Evolutionary conservation across 441 rosid genomes (phyloP).

Genomic region (Geranium incanum): DNA sequence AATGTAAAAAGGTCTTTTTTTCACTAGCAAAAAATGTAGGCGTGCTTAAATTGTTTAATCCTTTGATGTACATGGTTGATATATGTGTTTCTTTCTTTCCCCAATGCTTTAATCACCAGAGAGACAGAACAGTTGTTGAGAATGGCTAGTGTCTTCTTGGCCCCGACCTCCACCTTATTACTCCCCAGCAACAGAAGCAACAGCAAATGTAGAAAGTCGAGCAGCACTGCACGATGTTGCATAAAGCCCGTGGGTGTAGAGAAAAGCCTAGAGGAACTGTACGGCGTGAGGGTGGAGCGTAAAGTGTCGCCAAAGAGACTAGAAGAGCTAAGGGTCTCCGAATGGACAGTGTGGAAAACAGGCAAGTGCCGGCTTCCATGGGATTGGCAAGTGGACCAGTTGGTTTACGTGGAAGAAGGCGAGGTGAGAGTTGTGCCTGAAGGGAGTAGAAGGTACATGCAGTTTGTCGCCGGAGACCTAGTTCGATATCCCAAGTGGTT

Average conservation of each 20-base stretch:
- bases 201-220: constrained; percentile 11
- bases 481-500: constrained; percentile 96
- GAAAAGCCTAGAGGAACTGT: constrained; percentile 70
- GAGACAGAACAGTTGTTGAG: neutral
- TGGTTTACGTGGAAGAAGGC: constrained; percentile 92
- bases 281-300: constrained; percentile 69
- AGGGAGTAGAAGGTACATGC: constrained; percentile 71
- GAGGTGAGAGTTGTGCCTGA: constrained; percentile 91
- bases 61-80: constrained; percentile 2
- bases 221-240: constrained; percentile 16
- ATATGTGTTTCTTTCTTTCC: neutral
- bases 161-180: constrained; percentile 33
- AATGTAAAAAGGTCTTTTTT: neutral
- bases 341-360: constrained; percentile 89
- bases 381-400: constrained; percentile 96
- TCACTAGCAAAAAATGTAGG: neutral
- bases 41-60: neutral
- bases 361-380: constrained; percentile 74
- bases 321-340: constrained; percentile 67
- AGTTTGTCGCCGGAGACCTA: constrained; percentile 76
- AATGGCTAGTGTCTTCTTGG: constrained; percentile 40
- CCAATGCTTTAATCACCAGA: neutral
- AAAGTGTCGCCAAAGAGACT: constrained; percentile 49
- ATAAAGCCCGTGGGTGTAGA: constrained; percentile 51
- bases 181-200: constrained; percentile 26